Percentiles rank a stretch among this genome's conserved stretches.
These are phyloP conservation scores for Mycothermus thermophilus DNA, from an alignment of 495 filamentous ascomycete species.

Conservation along the genomic window DNA sequence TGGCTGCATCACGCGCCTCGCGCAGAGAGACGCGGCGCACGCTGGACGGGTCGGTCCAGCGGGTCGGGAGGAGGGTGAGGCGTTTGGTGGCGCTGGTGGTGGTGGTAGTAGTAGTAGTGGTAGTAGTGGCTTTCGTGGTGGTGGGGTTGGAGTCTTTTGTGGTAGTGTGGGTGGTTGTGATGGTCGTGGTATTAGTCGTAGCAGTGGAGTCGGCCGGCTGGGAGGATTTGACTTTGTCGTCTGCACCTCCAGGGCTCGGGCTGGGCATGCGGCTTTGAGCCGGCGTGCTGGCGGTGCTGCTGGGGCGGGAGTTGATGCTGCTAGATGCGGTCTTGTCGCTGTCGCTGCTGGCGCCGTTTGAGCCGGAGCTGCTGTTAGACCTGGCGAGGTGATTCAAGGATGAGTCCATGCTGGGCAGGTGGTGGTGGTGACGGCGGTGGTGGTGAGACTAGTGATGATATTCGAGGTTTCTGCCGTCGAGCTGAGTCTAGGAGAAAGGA, in stretches of 20 bases:
- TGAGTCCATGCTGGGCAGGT: constrained; percentile 19
- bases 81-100: not conserved
- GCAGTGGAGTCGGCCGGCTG: too few species aligned
- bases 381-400: constrained; percentile 4
- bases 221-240: too few species aligned
- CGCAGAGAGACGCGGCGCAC: constrained; percentile 46
- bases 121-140: not conserved
- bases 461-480: too few species aligned
- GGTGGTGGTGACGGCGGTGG: not conserved
- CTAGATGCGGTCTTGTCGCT: not conserved
- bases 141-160: too few species aligned
- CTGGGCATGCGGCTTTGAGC: too few species aligned
- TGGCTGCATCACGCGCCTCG: constrained; percentile 52
- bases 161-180: too few species aligned
- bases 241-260: too few species aligned
- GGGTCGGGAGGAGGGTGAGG: constrained; percentile 33
- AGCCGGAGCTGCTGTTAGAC: constrained; percentile 17
- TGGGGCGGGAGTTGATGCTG: too few species aligned
- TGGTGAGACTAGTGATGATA: too few species aligned
- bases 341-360: constrained; percentile 10
- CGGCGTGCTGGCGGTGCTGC: too few species aligned
- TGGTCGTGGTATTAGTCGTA: too few species aligned
- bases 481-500: too few species aligned
- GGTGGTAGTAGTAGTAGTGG: constrained; percentile 1
- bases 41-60: constrained; percentile 31